Conservation (phyloP, 2,329 filamentous ascomycete species). For the Penicillium sclerotiorum region DNA sequence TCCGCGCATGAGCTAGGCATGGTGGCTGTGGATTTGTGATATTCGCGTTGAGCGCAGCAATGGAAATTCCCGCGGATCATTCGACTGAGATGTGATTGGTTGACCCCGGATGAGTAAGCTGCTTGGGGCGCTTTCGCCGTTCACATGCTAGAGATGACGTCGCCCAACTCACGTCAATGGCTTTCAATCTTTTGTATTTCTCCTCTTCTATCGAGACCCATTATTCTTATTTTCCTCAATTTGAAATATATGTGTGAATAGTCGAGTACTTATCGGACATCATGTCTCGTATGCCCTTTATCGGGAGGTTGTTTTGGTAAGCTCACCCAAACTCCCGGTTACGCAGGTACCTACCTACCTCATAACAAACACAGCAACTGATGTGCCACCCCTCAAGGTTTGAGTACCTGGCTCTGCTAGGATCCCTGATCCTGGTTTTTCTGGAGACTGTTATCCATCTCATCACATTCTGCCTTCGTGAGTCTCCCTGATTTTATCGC, state of each 20-base stretch:
- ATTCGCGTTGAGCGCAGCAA: background rate
- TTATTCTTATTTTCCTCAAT: background rate
- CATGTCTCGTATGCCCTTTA: conserved; percentile 64
- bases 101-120: conserved; percentile 38
- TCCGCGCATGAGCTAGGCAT: conserved; percentile 98
- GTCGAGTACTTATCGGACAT: conserved; percentile 14
- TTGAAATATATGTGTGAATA: conserved; percentile 11
- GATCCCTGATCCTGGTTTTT: conserved; percentile 79
- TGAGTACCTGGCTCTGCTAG: conserved; percentile 85
- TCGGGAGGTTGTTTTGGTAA: conserved; percentile 61
- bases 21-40: conserved; percentile 29
- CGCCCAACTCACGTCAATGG: conserved; percentile 7
- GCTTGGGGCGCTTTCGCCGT: conserved; percentile 28
- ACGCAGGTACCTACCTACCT: background rate
- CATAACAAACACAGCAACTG: conserved; percentile 6
- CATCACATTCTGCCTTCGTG: conserved; percentile 84
- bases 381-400: conserved; percentile 51
- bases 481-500: conserved; percentile 36
- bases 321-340: conserved; percentile 1
- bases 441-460: conserved; percentile 82
- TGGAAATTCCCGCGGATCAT: conserved; percentile 23
- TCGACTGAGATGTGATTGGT: conserved; percentile 17
- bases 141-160: conserved; percentile 29
- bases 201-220: background rate
- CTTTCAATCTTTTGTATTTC: background rate